Evolutionary conservation across 176 grass and related monocot species (phyloP), one percentile per base, ranked within the genome.

Genomic region (maize (Zea mays)): DNA sequence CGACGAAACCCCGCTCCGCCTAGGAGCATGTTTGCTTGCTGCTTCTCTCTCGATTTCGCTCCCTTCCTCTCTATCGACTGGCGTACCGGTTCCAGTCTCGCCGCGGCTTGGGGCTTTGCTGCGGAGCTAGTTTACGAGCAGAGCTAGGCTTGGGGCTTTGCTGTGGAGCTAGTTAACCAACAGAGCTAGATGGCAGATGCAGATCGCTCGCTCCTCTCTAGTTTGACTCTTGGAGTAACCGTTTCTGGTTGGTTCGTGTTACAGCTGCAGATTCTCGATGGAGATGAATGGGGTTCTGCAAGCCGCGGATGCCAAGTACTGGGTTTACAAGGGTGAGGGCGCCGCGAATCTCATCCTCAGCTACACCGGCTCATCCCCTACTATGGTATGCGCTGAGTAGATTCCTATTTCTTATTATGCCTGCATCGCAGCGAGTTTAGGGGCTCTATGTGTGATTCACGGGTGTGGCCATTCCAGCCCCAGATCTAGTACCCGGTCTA

Each of bases 241-340:
- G 1, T 66, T 33, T 42, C 4, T 35, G 15, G 36, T 59, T 3
- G 44, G 16, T 61, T 42, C 36, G 8, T 35, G 5, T 42, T 5
- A 20, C 14, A 5, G 1, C 47, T 64, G 75, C 57, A 76, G 82
- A n/a, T 51, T 71, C 33, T 6, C 9, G 56, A 74, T 45, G 76
- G 63, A 62, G 71, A 85, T 91, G 87, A 78, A 80, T 12, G 85
- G 71, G 42, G 58, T 90, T 67, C 49, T 99, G 64, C 74, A 71
- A 39, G 83, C 73, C 4, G 63, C 43, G 3, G 89, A 94, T 19
- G 90, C 85, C 4, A 75, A 81, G 19, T 80, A 99, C 74, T 99
- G 92, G 96, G 83, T 85, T 47, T 99, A 99, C 90, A 99, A 90
- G 77, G 92, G 95, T 64, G 96, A 99, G 70, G 92, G 96, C 33